Evolutionary conservation across 495 filamentous ascomycete genomes (phyloP).

Genomic region (Aspergillus carlsbadensis): DNA sequence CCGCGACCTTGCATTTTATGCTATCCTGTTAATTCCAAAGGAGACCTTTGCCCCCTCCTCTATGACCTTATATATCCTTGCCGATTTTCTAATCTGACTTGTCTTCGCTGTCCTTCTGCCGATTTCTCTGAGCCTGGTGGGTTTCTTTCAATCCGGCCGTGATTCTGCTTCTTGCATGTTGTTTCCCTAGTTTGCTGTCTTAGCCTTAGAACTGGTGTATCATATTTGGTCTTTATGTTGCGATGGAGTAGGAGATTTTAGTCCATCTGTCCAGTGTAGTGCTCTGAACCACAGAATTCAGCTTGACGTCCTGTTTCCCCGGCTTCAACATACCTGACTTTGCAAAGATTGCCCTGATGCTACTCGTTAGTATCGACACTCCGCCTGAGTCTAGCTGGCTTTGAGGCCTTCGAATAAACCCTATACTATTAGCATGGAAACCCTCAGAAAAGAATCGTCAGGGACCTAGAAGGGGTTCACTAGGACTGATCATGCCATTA

Average conservation of each 20-base stretch:
- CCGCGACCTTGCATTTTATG: background rate
- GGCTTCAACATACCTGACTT: background rate
- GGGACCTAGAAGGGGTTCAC: no score
- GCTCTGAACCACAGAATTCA: background rate
- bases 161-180: slow-evolving; percentile 21
- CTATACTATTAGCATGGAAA: background rate
- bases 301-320: background rate
- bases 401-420: no score
- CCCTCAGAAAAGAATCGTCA: no score
- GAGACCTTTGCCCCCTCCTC: background rate
- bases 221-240: slow-evolving; percentile 27
- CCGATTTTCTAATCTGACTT: background rate
- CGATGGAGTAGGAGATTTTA: slow-evolving; percentile 5
- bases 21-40: background rate
- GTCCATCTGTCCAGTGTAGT: slow-evolving; percentile 1
- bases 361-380: no score
- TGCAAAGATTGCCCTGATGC: no score
- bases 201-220: slow-evolving; percentile 39
- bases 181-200: slow-evolving; percentile 19
- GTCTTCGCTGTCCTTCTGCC: background rate
- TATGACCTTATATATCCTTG: background rate
- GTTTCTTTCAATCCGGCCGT: no score
- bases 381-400: background rate
- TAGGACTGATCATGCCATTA: no score
- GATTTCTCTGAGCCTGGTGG: slow-evolving; percentile 1